Conservation (phyloP, 306 rosid species). For the Oemleria cerasiformis region DNA sequence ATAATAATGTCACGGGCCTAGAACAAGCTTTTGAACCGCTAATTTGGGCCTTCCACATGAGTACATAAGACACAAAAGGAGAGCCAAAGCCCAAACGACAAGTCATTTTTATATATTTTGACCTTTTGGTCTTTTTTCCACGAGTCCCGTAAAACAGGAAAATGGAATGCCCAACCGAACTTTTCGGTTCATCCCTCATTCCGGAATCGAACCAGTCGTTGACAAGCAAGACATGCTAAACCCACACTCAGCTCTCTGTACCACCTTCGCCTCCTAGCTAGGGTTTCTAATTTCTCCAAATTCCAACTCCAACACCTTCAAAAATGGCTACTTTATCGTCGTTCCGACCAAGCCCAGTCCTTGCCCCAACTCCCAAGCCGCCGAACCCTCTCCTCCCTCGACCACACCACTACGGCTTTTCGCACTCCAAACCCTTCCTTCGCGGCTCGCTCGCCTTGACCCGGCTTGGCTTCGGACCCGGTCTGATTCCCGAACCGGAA, state of each 20-base stretch:
- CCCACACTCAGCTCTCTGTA: neutral
- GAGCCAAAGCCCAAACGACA: conserved; percentile 8
- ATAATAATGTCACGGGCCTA: neutral
- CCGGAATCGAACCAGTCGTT: neutral
- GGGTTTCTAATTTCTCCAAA: conserved; percentile 9
- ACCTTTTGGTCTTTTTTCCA: neutral
- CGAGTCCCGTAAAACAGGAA: conserved; percentile 5
- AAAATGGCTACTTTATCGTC: conserved; percentile 57
- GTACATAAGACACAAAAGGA: neutral
- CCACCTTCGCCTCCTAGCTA: conserved; percentile 7
- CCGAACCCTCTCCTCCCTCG: conserved; percentile 38
- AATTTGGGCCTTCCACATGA: neutral
- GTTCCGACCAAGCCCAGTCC: conserved; percentile 40
- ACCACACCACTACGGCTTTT: conserved; percentile 29
- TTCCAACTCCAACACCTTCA: neutral
- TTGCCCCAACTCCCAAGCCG: conserved; percentile 43
- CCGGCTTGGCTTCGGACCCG: conserved; percentile 58
- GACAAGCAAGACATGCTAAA: neutral
- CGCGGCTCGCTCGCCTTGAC: conserved; percentile 62
- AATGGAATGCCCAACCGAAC: neutral
- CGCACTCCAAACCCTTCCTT: conserved; percentile 35
- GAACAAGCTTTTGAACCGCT: neutral
- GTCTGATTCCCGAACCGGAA: conserved; percentile 56
- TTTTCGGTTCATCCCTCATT: neutral
- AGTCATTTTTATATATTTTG: conserved; percentile 2